Base-by-base conservation (phyloP, 345 rosid species). In the Odontarrhena argentea region DNA sequence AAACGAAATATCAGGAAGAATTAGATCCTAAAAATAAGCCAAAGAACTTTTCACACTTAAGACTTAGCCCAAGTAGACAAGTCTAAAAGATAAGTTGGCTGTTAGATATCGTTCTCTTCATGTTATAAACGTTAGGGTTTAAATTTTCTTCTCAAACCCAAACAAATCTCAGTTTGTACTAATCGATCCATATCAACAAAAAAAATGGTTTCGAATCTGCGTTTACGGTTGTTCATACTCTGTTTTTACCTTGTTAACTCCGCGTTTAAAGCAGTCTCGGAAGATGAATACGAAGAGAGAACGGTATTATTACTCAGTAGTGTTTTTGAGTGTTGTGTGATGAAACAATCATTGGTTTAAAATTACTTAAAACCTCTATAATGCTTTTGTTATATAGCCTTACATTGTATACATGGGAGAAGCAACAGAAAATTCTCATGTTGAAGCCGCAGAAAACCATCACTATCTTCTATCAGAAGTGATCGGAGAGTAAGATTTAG, bases 351-450 rank as follows among this genome's bases (percentile, higher is more conserved):
- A 42, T 28, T 58, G 22, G 6, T 48, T 22, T 26, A 13, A n/a
- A 14, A 7, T 9, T 34, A 47, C 36, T 48, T n/a, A n/a, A 12
- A 58, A 42, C 36, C 11, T 25, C 51, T 63, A 54, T 37, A 2
- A 1, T 44, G 9, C 0, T 44, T 13, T 6, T 57, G 9, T 57
- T 48, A 51, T 42, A 42, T 79, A 92, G 98, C 70, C 83, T 30
- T 85, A 87, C 68, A 92, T 92, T 51, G 83, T 89, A 4, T 92
- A 92, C 79, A 85, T 92, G 94, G 98, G 98, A 76, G 95, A 80
- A n/a, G 37, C 48, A 7, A 61, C 79, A 2, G 74, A 46, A 15
- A 60, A 60, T 8, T 56, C 35, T 52, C 58, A 54, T 42, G 57
- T 74, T 7, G 36, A 63, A 61, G 47, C 68, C 3, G 41, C 57